Percentiles rank a stretch among this genome's conserved stretches.
These are phyloP conservation scores for Lepiota brunneoincarnata DNA, from an alignment of 768 basidiomycete genomes.

Conservation along the genomic window DNA sequence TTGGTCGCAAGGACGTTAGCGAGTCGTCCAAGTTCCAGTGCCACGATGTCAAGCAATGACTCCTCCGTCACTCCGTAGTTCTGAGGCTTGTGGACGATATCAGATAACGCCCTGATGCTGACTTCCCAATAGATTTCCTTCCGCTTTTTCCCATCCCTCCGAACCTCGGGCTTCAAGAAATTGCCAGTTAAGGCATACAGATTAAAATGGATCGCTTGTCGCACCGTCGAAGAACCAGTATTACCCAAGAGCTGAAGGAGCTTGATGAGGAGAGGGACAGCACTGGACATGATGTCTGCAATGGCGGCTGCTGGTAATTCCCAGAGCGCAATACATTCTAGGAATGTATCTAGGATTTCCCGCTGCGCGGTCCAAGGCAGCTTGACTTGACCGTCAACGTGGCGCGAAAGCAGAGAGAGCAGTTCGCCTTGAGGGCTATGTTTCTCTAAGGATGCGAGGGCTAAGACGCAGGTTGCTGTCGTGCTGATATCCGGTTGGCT, in stretches of 20 bases:
- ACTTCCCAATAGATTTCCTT: constrained; percentile 27
- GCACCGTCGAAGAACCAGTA: constrained; percentile 24
- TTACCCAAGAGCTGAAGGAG: constrained; percentile 29
- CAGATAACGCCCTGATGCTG: constrained; percentile 31
- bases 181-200: constrained; percentile 29
- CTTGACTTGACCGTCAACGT: constrained; percentile 27
- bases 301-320: constrained; percentile 34
- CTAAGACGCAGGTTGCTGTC: constrained; percentile 34
- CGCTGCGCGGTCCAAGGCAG: constrained; percentile 29
- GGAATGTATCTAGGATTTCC: constrained; percentile 38
- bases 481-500: constrained; percentile 29
- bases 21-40: constrained; percentile 30
- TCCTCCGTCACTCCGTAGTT: constrained; percentile 29
- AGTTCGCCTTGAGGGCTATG: constrained; percentile 33
- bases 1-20: constrained; percentile 28
- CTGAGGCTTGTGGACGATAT: constrained; percentile 26
- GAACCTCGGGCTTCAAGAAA: constrained; percentile 21
- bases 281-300: constrained; percentile 29
- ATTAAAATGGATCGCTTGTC: constrained; percentile 28
- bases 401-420: constrained; percentile 29
- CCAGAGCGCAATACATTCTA: constrained; percentile 35
- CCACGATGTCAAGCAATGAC: constrained; percentile 26
- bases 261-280: constrained; percentile 32
- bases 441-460: constrained; percentile 32
- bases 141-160: constrained; percentile 27